phyloP scores from a whole-genome alignment of 2,329 filamentous ascomycete species.

The Fusarium metavorans region DNA sequence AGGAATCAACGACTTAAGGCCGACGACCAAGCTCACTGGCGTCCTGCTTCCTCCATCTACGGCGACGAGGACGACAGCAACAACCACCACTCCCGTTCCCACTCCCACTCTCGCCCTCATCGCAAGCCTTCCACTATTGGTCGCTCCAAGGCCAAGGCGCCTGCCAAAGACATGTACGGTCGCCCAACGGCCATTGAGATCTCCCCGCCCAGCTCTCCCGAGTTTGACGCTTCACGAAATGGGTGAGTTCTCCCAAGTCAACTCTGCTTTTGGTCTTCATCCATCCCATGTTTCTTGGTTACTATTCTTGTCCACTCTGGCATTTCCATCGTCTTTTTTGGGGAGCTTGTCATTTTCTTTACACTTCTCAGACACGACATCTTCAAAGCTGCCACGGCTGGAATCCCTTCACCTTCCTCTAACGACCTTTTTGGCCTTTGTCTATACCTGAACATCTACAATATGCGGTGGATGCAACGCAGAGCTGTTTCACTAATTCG shows the following conservation, averaged over 20 bases:
- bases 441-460: neutral
- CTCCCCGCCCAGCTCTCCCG: slow-evolving; percentile 70
- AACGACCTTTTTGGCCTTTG: neutral
- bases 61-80: slow-evolving; percentile 34
- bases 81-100: slow-evolving; percentile 26
- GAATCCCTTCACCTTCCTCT: neutral
- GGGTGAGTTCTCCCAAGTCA: slow-evolving; percentile 54
- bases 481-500: slow-evolving; percentile 34
- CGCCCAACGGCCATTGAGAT: slow-evolving; percentile 60
- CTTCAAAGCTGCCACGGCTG: neutral
- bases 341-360: neutral
- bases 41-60: slow-evolving; percentile 69
- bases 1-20: slow-evolving; percentile 51
- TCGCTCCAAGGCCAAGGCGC: slow-evolving; percentile 45
- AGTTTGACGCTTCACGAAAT: slow-evolving; percentile 52
- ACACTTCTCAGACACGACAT: neutral
- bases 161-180: slow-evolving; percentile 44
- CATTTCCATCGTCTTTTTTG: slow-evolving; percentile 4
- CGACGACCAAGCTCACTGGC: slow-evolving; percentile 47
- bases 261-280: neutral
- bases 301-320: slow-evolving; percentile 9
- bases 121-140: slow-evolving; percentile 50
- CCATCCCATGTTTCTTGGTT: slow-evolving; percentile 26
- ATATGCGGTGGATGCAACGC: slow-evolving; percentile 27
- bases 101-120: neutral